Evolutionary conservation across 2,329 filamentous ascomycete genomes (phyloP).

Genomic region (Fusarium sp.): DNA sequence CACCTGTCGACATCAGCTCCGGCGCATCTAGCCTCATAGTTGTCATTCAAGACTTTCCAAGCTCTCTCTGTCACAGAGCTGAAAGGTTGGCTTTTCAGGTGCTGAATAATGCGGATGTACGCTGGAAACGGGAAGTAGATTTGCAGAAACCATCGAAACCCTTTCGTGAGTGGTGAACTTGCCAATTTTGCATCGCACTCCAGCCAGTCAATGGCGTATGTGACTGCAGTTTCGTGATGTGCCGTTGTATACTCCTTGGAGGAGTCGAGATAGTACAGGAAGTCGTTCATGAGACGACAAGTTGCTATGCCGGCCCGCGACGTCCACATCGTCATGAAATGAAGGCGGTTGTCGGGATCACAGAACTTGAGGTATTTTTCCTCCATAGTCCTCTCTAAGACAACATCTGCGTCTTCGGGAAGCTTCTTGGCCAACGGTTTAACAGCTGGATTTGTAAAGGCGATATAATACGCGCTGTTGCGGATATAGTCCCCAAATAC

Average conservation of each 20-base stretch:
- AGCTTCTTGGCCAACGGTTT: slow-evolving; percentile 41
- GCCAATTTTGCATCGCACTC: slow-evolving; percentile 52
- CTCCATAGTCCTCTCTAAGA: slow-evolving; percentile 56
- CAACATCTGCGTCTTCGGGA: slow-evolving; percentile 36
- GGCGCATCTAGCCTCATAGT: neutral
- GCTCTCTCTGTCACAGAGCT: neutral
- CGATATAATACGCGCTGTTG: slow-evolving; percentile 49
- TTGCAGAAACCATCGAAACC: slow-evolving; percentile 52
- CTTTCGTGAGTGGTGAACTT: slow-evolving; percentile 44
- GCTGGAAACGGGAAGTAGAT: slow-evolving; percentile 55
- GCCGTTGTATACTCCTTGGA: slow-evolving; percentile 41
- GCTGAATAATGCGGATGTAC: slow-evolving; percentile 53
- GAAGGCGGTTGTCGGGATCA: slow-evolving; percentile 52
- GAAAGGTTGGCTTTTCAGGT: slow-evolving; percentile 38
- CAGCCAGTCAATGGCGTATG: slow-evolving; percentile 49
- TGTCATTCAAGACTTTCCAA: slow-evolving; percentile 6
- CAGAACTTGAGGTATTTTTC: slow-evolving; percentile 58
- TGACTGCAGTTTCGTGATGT: slow-evolving; percentile 46
- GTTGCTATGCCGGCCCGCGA: slow-evolving; percentile 59
- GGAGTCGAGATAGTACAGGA: slow-evolving; percentile 45
- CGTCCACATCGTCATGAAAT: slow-evolving; percentile 55
- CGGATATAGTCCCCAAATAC: slow-evolving; percentile 55
- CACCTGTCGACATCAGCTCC: neutral
- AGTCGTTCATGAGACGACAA: slow-evolving; percentile 61
- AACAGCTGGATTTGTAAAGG: slow-evolving; percentile 49